phyloP scores from a whole-genome alignment of 495 filamentous ascomycete genomes.

The Alectoria sarmentosa region DNA sequence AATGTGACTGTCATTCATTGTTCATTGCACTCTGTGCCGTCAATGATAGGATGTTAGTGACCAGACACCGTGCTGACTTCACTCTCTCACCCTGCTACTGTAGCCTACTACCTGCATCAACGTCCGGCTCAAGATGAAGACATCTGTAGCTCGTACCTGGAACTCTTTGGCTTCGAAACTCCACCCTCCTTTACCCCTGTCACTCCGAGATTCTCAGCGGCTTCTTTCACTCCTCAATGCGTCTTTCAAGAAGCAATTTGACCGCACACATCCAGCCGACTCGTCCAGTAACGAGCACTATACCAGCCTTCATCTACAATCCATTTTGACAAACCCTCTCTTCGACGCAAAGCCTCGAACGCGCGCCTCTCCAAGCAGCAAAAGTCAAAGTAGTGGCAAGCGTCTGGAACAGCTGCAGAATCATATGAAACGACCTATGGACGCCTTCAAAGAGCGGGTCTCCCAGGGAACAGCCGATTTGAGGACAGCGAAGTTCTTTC shows the following conservation, averaged over 20 bases:
- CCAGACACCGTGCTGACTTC: background rate
- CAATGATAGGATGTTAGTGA: background rate
- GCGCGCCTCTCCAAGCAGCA: conserved; percentile 9
- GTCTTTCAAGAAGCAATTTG: conserved; percentile 71
- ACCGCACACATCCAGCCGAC: conserved; percentile 51
- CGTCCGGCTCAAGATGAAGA: conserved; percentile 33
- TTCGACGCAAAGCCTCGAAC: conserved; percentile 31
- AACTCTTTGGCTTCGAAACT: conserved; percentile 51
- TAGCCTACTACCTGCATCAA: background rate
- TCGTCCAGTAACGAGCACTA: conserved; percentile 29
- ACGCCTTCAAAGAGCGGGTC: conserved; percentile 33
- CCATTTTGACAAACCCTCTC: conserved; percentile 66
- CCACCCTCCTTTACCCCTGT: conserved; percentile 63
- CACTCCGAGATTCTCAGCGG: conserved; percentile 55
- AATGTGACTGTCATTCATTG: too few species aligned
- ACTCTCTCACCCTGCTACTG: background rate
- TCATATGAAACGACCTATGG: conserved; percentile 37
- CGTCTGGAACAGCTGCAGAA: conserved; percentile 35
- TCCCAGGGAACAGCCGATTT: conserved; percentile 31
- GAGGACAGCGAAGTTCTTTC: conserved; percentile 20
- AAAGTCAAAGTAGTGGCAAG: conserved; percentile 24
- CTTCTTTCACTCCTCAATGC: conserved; percentile 62
- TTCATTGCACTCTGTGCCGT: background rate
- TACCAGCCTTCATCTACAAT: conserved; percentile 51
- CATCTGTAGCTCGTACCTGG: conserved; percentile 34